Evolutionary conservation across 192 early-diverging fungal species (phyloP), one percentile per base, ranked within the genome.

Genomic region (Umbelopsis sp.): DNA sequence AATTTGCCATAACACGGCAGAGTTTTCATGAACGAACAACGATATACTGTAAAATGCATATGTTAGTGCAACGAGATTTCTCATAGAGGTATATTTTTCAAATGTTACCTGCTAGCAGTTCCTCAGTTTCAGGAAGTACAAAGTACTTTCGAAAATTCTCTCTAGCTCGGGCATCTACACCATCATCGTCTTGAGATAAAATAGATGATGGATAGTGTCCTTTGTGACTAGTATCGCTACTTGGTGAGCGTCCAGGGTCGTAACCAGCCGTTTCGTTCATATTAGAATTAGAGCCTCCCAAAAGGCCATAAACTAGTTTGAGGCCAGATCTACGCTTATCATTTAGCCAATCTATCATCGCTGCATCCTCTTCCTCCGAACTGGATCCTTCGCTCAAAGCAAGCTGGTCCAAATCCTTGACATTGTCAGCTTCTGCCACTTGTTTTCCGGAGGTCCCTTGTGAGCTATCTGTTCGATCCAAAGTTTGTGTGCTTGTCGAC

Each of bases 1-100:
- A 90, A 49, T 64, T 81, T 80, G 23, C 90, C 90, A 48, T 86
- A 84, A 20, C 81, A 75, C 5, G 89, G 90, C 18, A 90, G 16
- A 30, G 79, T 75, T 12, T 82, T 74, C 35, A 84, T 52, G 9
- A 89, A 69, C 20, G 77, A 88, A 30, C 84, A 85, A 15, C 78
- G 71, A 53, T 80, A 84, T 1, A 87, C 80, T 86, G 64, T 23
- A 22, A 64, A 49, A 52, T 33, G 9, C 50, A 30, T 37, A 18
- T 3, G 35, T 46, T 16, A 68, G 15, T 35, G 21, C 30, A 20
- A 21, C 30, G 22, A 18, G 1, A 20, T 15, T 61, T 55, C 33
- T 18, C 23, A 35, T 18, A 15, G 7, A 41, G 11, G 48, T 22
- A 27, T 25, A 46, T 35, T 8, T 13, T 10, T 13, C 4, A 2